Evolutionary conservation across 805 yeast genomes (phyloP).

Genomic region (Teunomyces atbi): DNA sequence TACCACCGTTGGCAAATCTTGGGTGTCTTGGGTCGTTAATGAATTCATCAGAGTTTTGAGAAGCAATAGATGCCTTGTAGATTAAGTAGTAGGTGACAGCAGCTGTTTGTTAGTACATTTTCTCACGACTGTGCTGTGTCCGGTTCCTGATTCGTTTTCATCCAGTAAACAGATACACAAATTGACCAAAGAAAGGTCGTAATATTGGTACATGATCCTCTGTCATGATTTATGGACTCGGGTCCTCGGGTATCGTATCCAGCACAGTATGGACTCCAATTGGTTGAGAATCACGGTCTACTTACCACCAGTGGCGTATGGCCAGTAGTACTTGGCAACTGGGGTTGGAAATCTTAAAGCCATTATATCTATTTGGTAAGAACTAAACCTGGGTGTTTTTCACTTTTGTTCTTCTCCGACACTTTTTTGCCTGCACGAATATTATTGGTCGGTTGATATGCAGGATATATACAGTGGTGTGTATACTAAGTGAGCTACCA

Average conservation of each 20-base stretch:
- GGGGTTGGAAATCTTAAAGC: conserved; percentile 49
- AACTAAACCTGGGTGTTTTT: conserved; percentile 1
- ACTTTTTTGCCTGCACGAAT: conserved; percentile 4
- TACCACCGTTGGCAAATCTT: conserved; percentile 61
- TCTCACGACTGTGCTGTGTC: neutral
- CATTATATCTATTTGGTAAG: conserved; percentile 17
- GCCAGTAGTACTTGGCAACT: conserved; percentile 76
- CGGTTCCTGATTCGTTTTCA: too few species aligned
- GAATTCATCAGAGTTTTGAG: conserved; percentile 74
- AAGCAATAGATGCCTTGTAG: conserved; percentile 65
- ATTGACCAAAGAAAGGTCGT: too few species aligned
- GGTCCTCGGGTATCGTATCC: too few species aligned
- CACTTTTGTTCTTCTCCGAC: conserved; percentile 5
- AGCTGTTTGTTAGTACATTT: conserved; percentile 33
- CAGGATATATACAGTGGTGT: neutral
- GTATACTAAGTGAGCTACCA: too few species aligned
- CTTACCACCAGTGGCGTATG: conserved; percentile 82
- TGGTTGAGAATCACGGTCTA: conserved; percentile 14
- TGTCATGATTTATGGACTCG: too few species aligned
- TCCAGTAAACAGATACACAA: too few species aligned
- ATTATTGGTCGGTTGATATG: conserved; percentile 7
- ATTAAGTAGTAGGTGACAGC: conserved; percentile 68
- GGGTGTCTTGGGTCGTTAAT: conserved; percentile 97
- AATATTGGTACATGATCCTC: too few species aligned
- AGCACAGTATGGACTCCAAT: neutral